These are phyloP conservation scores for Candida dubliniensis DNA, from an alignment of 1,139 yeast genomes.

Conservation along the genomic window DNA sequence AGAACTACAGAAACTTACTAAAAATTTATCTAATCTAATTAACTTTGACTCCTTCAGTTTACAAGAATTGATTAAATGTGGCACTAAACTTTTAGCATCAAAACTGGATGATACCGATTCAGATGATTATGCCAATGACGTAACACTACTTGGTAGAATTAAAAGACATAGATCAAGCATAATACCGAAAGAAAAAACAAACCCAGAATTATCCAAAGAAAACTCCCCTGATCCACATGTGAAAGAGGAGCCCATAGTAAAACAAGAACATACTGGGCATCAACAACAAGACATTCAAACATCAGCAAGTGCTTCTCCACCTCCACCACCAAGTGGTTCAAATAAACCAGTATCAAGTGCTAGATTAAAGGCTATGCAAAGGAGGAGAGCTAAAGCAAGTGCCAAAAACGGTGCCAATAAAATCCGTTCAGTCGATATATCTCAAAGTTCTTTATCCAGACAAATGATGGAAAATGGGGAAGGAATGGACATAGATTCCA, in stretches of 20 bases:
- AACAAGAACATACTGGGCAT: slow-evolving; percentile 10
- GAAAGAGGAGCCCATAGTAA: slow-evolving; percentile 12
- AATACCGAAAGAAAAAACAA: slow-evolving; percentile 12
- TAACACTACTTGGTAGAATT: slow-evolving; percentile 30
- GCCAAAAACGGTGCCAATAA: slow-evolving; percentile 62
- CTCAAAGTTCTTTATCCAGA: slow-evolving; percentile 74
- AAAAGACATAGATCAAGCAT: slow-evolving; percentile 30
- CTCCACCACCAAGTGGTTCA: slow-evolving; percentile 14
- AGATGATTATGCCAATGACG: slow-evolving; percentile 14
- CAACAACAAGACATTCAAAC: neutral
- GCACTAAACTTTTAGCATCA: slow-evolving; percentile 69
- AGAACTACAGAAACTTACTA: slow-evolving; percentile 48
- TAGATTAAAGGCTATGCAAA: slow-evolving; percentile 89
- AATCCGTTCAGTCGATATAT: slow-evolving; percentile 64
- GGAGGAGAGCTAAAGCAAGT: slow-evolving; percentile 81
- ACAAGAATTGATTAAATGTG: slow-evolving; percentile 62
- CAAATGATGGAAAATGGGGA: slow-evolving; percentile 41
- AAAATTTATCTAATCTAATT: slow-evolving; percentile 49
- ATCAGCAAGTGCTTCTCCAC: slow-evolving; percentile 13
- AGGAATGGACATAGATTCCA: slow-evolving; percentile 19
- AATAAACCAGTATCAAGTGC: slow-evolving; percentile 57
- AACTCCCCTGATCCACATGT: slow-evolving; percentile 1
- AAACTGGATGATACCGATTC: slow-evolving; percentile 48
- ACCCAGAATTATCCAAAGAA: slow-evolving; percentile 5
- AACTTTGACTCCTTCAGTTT: slow-evolving; percentile 65